A percentile compares a stretch with the other conserved stretches of the same genome.
Conservation (phyloP, 1,284 basidiomycete genomes). For the Austroboletus niveus region DNA sequence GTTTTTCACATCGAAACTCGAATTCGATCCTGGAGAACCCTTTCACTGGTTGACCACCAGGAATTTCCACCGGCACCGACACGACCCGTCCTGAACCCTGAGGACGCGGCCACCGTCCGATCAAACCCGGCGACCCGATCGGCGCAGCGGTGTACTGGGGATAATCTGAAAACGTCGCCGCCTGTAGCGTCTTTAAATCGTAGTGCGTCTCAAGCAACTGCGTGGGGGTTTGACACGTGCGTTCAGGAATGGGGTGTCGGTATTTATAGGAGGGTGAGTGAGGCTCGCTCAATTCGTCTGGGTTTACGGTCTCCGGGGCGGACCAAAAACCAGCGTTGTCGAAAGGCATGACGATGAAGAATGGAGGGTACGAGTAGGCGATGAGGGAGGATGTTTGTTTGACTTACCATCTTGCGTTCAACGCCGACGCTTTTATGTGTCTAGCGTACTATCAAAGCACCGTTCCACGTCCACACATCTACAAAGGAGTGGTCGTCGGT, state of each 20-base stretch:
- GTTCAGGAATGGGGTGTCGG: background rate
- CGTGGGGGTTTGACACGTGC: background rate
- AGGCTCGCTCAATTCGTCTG: background rate
- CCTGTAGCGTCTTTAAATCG: background rate
- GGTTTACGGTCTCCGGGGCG: background rate
- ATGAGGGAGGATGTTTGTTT: background rate
- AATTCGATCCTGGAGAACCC: background rate
- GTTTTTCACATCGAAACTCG: slow-evolving; percentile 5
- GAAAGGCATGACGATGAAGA: background rate
- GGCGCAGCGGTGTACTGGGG: background rate
- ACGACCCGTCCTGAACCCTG: background rate
- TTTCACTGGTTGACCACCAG: no score
- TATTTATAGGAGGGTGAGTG: background rate
- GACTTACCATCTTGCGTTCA: no score
- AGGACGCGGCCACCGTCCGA: background rate
- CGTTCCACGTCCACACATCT: background rate
- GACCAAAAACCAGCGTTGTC: background rate
- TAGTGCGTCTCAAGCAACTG: slow-evolving; percentile 2
- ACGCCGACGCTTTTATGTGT: background rate
- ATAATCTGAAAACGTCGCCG: no score
- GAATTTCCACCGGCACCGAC: background rate
- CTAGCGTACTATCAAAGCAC: slow-evolving; percentile 10
- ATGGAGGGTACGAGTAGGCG: background rate
- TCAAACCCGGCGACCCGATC: background rate
- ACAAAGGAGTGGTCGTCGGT: background rate